Base-by-base conservation (phyloP, 768 basidiomycete genomes). In the Russula dissimulans region DNA sequence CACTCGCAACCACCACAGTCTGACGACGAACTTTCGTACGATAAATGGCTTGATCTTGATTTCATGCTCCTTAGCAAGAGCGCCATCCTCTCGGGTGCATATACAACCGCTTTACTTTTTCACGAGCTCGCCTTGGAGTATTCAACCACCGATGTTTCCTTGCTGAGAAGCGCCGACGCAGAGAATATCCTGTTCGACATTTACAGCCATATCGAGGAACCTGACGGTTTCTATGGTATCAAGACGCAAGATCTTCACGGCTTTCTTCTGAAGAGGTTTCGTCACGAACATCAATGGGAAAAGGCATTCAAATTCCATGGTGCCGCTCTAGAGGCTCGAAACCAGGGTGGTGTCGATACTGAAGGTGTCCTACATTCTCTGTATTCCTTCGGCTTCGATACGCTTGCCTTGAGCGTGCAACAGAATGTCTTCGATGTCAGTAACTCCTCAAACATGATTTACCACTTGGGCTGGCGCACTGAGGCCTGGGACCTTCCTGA, bases 161-260 rank as follows among this genome's bases (percentile, higher is more conserved):
- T 65, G 0, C 59, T 67, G n/a, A 69, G 71, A n/a, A 61, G 67
- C 3, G 62, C 64, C 10, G 71, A 73, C 15, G 74, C 78, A 1
- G 89, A 92, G 65, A 76, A 87, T 59, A 77, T 95, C 29, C 74
- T 98, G 22, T 97, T 93, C 74, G 87, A 88, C 52, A 92, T 98
- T 52, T 99, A 98, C 68, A 84, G 85, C 56, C 88, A 93, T 66
- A 93, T 99, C 61, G 95, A 97, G 68, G 97, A 99, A 70, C 95
- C 95, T 0, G 97, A 99, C 67, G 94, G 97, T 1, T 99, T 99
- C 71, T 99, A 99, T 71, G 93, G 93, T 5, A 93, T 98, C 60
- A 79, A 86, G 62, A 84, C 87, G 7, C 72, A 78, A 36, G 84
- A 98, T 68, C 79, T 90, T n/a, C 80, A 83, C 29, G 79, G 81